Evolutionary conservation across 1,284 basidiomycete genomes (phyloP), one percentile per base, ranked within the genome.

Genomic region (Fomes fomentarius): DNA sequence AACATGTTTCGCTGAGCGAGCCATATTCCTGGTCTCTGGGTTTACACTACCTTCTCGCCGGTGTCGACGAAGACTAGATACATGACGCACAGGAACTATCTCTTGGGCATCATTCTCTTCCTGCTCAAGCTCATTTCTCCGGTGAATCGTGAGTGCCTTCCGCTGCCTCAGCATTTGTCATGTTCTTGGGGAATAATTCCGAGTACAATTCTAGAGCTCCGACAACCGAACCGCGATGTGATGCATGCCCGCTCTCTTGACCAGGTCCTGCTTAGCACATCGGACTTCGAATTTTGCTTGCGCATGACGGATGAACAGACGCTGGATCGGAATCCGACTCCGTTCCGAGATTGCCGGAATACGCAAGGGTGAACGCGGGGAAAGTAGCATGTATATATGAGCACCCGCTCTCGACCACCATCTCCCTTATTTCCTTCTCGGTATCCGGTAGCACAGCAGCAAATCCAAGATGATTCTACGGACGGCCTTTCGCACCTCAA

Each of bases 41-140:
- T 68, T 8, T 69, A 68, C 51, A 57, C 58, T 19, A 56, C 55
- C 11, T 67, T 65, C 47, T 48, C 69, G 30, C 65, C 68, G 7
- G 45, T 54, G 31, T 57, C 63, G 2, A 63, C 62, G 30, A 55
- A 63, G 49, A 47, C 56, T 8, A 63, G 67, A 17, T 65, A 61
- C 50, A 61, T 56, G 44, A 52, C 55, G 15, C 58, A 67, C 46
- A 55, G 46, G 40, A 58, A 61, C 45, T 57, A 64, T 17, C 57
- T 68, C 12, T 54, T 47, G 31, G 52, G 66, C 31, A 56, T 61
- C 21, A 61, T 56, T 6, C 53, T 69, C 34, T 65, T 71, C 50
- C 31, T 68, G 52, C 51, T 48, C 67, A 71, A 54, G 67, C 66
- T 11, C 59, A 67, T 34, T 69, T 71, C 56, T 67, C 66, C 47